These are phyloP conservation scores for Thymus mandschuricus DNA, from an alignment of 257 asterid species.

Conservation along the genomic window DNA sequence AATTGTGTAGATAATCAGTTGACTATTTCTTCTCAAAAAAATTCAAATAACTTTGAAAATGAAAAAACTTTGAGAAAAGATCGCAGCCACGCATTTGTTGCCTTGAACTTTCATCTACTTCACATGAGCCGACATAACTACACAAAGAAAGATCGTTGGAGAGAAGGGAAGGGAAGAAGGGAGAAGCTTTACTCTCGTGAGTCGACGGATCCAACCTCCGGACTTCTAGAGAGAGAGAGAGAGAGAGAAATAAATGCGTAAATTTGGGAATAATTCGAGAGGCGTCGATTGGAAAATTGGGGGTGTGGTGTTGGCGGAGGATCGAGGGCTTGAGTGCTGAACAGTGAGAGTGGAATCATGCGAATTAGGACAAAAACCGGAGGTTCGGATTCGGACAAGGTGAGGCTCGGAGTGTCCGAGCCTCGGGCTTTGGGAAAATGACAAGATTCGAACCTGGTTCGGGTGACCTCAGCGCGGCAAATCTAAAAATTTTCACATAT, in stretches of 20 bases:
- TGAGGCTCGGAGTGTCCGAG: conserved; percentile 43
- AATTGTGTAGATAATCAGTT: conserved; percentile 2
- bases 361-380: conserved; percentile 24
- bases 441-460: conserved; percentile 68
- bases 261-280: conserved; percentile 10
- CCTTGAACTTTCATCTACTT: conserved; percentile 22
- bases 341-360: conserved; percentile 26
- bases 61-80: not conserved
- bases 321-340: conserved; percentile 33
- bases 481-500: conserved; percentile 27
- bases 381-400: not conserved
- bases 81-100: conserved; percentile 30
- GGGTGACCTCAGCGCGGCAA: conserved; percentile 70
- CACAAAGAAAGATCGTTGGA: not conserved
- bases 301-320: not conserved
- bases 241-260: conserved; percentile 18
- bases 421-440: conserved; percentile 52
- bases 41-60: conserved; percentile 10
- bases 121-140: conserved; percentile 30
- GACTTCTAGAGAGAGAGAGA: conserved; percentile 7
- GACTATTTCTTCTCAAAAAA: conserved; percentile 25
- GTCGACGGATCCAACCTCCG: not conserved
- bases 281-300: conserved; percentile 24
- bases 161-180: not conserved
- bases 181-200: conserved; percentile 3